phyloP scores from a whole-genome alignment of 257 asterid species.

The Fraxinus excelsior region DNA sequence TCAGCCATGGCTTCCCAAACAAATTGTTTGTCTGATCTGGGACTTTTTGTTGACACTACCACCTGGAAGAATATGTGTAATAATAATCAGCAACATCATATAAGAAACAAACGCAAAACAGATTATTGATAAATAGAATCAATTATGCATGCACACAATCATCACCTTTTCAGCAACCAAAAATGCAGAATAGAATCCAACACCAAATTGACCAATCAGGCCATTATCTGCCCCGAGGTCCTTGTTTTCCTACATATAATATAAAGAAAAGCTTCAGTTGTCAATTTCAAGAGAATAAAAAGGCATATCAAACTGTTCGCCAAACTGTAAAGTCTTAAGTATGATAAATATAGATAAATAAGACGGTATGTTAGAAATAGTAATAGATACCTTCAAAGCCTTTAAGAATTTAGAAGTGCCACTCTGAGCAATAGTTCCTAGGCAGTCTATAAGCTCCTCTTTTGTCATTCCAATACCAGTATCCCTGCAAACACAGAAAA shows the following conservation, averaged over 20 bases:
- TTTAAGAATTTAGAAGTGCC: constrained; percentile 91
- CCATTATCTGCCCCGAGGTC: constrained; percentile 83
- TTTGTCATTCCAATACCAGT: constrained; percentile 98
- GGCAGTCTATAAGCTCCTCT: constrained; percentile 97
- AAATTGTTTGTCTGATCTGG: constrained; percentile 85
- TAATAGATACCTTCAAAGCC: constrained; percentile 70
- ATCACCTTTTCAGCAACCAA: constrained; percentile 85
- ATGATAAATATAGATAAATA: neutral
- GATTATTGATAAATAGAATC: neutral
- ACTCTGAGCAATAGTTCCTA: constrained; percentile 99
- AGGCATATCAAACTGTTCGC: neutral
- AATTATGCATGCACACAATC: neutral
- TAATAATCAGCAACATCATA: constrained; percentile 1
- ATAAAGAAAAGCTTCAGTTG: constrained; percentile 9
- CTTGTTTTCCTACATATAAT: constrained; percentile 76
- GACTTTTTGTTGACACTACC: constrained; percentile 90
- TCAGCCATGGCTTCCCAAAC: constrained; percentile 93
- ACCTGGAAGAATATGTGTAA: constrained; percentile 48
- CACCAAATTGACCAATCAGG: constrained; percentile 98
- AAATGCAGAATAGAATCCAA: constrained; percentile 97
- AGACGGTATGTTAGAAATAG: neutral
- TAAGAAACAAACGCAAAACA: constrained; percentile 14
- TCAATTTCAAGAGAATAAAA: constrained; percentile 8
- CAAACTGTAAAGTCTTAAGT: neutral
- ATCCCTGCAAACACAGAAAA: constrained; percentile 51